Evolutionary conservation across 352 stramenopile genomes (phyloP).

Genomic region (Aphanomyces astaci): DNA sequence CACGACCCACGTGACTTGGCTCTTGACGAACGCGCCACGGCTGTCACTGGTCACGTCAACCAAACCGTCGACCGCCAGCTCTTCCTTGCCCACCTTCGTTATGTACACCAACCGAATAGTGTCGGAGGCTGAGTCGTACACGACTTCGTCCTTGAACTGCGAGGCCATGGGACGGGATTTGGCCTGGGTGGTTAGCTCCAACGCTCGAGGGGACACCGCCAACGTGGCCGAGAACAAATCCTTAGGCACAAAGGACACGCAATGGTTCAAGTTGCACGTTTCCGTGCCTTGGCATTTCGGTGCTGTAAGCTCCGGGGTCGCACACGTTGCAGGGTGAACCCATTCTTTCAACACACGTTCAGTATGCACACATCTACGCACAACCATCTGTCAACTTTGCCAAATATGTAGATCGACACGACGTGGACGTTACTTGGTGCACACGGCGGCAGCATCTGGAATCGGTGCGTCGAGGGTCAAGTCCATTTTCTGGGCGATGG

Average conservation of each 20-base stretch:
- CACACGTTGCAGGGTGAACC: not conserved
- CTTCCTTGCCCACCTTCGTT: not conserved
- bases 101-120: not conserved
- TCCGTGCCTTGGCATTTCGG: not conserved
- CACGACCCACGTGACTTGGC: not conserved
- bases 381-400: not conserved
- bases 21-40: not conserved
- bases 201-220: too few species aligned
- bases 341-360: not conserved
- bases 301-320: not conserved
- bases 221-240: not conserved
- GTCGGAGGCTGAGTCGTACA: not conserved
- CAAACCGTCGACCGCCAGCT: not conserved
- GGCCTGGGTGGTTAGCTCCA: not conserved
- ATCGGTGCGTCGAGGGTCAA: not conserved
- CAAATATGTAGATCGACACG: not conserved
- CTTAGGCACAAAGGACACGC: not conserved
- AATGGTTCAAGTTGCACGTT: not conserved
- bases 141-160: not conserved
- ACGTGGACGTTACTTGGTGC: not conserved
- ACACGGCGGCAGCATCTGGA: not conserved
- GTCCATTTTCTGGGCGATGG: not conserved
- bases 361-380: not conserved
- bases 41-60: not conserved
- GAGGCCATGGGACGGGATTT: not conserved